A percentile compares a stretch with the other conserved stretches of the same genome.
These are phyloP conservation scores for Beauveria pseudobassiana DNA, from an alignment of 2,329 filamentous ascomycete species.

Conservation along the genomic window DNA sequence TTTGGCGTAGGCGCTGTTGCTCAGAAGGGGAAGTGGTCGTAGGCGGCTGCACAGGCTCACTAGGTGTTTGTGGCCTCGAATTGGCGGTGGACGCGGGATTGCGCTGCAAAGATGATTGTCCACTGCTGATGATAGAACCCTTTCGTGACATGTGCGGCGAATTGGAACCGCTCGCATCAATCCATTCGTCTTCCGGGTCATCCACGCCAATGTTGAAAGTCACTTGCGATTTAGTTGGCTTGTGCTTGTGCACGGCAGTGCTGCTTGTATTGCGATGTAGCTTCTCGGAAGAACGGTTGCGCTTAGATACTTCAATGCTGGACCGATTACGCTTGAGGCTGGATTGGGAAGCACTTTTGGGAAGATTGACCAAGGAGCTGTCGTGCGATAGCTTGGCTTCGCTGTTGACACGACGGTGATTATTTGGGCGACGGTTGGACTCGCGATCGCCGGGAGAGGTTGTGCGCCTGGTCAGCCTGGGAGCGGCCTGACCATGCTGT, in stretches of 20 bases:
- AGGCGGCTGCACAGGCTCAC: slow-evolving; percentile 16
- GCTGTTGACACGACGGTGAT: slow-evolving; percentile 42
- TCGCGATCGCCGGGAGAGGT: slow-evolving; percentile 13
- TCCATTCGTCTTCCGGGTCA: slow-evolving; percentile 52
- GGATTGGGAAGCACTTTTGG: slow-evolving; percentile 47
- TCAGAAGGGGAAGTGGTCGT: slow-evolving; percentile 24
- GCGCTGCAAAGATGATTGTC: slow-evolving; percentile 37
- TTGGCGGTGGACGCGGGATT: slow-evolving; percentile 14
- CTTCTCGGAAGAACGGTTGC: slow-evolving; percentile 42
- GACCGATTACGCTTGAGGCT: slow-evolving; percentile 55
- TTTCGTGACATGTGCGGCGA: slow-evolving; percentile 46
- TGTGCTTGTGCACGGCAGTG: slow-evolving; percentile 36
- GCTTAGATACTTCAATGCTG: slow-evolving; percentile 47
- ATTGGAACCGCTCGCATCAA: slow-evolving; percentile 57
- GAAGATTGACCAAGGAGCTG: slow-evolving; percentile 36
- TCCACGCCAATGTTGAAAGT: slow-evolving; percentile 57
- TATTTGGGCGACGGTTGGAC: slow-evolving; percentile 15
- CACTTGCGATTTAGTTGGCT: slow-evolving; percentile 41
- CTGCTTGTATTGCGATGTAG: slow-evolving; percentile 48
- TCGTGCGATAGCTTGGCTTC: slow-evolving; percentile 43
- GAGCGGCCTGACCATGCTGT: slow-evolving; percentile 13
- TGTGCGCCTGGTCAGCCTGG: slow-evolving; percentile 10
- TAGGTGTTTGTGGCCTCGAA: slow-evolving; percentile 30
- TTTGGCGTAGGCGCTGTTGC: slow-evolving; percentile 43
- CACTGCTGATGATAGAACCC: slow-evolving; percentile 42